These are phyloP conservation scores for Solanum chilense DNA, from an alignment of 257 asterid species.

Conservation along the genomic window DNA sequence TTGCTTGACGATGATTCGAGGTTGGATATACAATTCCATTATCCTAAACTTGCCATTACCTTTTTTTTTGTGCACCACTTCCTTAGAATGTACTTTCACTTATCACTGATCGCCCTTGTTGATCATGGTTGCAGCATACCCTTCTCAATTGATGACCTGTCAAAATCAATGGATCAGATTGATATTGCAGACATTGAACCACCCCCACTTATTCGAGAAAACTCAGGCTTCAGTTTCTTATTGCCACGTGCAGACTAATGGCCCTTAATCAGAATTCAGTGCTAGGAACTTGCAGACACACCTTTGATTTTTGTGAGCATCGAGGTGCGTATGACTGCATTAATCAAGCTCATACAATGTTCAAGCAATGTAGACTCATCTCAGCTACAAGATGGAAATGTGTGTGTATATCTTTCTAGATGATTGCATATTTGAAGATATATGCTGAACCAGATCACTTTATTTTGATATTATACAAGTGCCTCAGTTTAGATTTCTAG, in stretches of 20 bases:
- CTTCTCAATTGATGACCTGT: constrained; percentile 93
- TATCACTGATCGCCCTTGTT: background rate
- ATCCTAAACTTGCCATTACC: background rate
- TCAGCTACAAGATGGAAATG: background rate
- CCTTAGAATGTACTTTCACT: background rate
- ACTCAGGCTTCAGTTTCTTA: constrained; percentile 93
- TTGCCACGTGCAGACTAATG: constrained; percentile 59
- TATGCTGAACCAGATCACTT: too few relatives aligned
- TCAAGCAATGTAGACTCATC: background rate
- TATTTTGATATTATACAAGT: too few relatives aligned
- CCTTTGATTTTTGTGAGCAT: background rate
- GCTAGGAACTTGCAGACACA: background rate
- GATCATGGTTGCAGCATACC: constrained; percentile 74
- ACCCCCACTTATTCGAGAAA: constrained; percentile 96
- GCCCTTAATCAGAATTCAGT: background rate
- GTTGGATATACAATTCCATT: constrained; percentile 26
- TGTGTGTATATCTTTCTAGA: background rate
- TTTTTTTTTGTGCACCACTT: background rate
- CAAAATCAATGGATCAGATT: constrained; percentile 86
- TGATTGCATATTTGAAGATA: background rate
- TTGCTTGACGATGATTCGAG: constrained; percentile 97
- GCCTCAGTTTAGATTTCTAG: background rate
- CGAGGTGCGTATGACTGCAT: background rate
- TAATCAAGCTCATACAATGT: background rate
- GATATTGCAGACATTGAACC: constrained; percentile 90